A percentile compares a stretch with the other conserved stretches of the same genome.
These are phyloP conservation scores for Camillea tinctor DNA, from an alignment of 2,329 filamentous ascomycete genomes.

Conservation along the genomic window DNA sequence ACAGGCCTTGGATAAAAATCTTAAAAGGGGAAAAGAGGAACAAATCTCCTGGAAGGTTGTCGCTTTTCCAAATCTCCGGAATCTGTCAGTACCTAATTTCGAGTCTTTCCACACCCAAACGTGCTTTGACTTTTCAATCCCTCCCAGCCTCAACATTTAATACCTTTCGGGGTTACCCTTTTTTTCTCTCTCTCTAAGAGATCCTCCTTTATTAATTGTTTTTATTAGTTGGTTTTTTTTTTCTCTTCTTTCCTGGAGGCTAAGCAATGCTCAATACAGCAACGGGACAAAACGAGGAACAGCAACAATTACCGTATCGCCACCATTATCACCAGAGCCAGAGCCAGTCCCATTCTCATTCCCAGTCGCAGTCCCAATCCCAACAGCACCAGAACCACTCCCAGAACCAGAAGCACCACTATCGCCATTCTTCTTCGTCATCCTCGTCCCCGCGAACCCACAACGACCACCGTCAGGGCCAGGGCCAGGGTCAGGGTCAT, in stretches of 20 bases:
- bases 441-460: conserved; percentile 24
- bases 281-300: conserved; percentile 22
- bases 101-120: background rate
- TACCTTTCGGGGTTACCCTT: conserved; percentile 8
- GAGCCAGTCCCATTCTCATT: conserved; percentile 25
- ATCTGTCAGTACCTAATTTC: background rate
- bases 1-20: background rate
- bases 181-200: conserved; percentile 7
- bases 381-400: conserved; percentile 26
- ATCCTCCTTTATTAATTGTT: conserved; percentile 8
- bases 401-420: conserved; percentile 29
- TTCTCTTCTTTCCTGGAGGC: conserved; percentile 10
- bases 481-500: conserved; percentile 30
- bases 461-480: conserved; percentile 32
- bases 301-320: conserved; percentile 3
- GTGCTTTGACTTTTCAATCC: background rate
- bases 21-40: background rate
- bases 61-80: background rate
- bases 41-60: background rate
- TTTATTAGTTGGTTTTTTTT: too few relatives aligned
- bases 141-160: background rate
- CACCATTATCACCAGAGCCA: conserved; percentile 31
- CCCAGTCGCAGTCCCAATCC: too few relatives aligned
- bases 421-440: conserved; percentile 17
- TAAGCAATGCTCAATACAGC: conserved; percentile 23